Conservation (phyloP, 2,329 filamentous ascomycete genomes). For the Neurospora crassa region DNA sequence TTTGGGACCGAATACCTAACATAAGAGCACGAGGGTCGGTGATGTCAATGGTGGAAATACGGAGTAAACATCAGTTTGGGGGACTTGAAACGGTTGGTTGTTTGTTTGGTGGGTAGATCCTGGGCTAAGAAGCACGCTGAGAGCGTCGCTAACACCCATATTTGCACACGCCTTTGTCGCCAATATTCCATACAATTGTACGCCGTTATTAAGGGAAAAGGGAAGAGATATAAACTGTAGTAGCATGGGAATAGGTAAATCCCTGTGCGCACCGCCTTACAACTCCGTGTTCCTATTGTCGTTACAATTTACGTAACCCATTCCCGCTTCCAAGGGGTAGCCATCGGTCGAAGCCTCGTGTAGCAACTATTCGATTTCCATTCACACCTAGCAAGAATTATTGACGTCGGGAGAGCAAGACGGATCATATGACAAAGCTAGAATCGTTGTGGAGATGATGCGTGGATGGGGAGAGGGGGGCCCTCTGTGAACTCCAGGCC, state of each 20-base stretch:
- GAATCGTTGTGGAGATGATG: too few species aligned
- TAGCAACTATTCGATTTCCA: too few species aligned
- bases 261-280: background rate
- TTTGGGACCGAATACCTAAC: background rate
- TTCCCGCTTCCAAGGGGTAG: background rate
- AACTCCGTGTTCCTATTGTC: background rate
- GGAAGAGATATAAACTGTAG: too few species aligned
- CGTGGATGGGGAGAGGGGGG: too few species aligned
- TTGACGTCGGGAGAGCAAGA: too few species aligned
- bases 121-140: background rate
- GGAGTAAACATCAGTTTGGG: background rate
- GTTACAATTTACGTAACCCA: fast-evolving
- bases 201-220: too few species aligned
- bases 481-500: too few species aligned
- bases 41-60: background rate
- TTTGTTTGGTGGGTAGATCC: background rate
- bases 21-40: background rate
- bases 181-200: background rate
- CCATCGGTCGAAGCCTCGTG: too few species aligned
- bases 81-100: background rate
- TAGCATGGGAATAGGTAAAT: fast-evolving
- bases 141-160: background rate
- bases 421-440: too few species aligned
- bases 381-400: too few species aligned
- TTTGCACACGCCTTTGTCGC: background rate